phyloP scores from a whole-genome alignment of 2,329 filamentous ascomycete species.

The Penicillium sp. region DNA sequence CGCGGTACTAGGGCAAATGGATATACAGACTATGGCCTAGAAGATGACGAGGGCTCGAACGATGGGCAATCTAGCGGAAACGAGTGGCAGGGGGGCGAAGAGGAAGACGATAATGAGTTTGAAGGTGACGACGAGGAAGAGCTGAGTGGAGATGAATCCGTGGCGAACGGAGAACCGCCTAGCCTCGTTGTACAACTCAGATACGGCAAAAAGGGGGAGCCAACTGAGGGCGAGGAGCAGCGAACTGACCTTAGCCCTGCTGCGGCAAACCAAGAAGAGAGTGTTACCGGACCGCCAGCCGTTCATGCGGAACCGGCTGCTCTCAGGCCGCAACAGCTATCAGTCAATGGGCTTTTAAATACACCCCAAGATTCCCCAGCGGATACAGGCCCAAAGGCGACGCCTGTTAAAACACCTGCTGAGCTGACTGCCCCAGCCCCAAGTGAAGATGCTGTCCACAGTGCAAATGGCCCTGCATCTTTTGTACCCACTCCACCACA shows the following conservation, averaged over 20 bases:
- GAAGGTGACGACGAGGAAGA: slow-evolving; percentile 57
- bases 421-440: background rate
- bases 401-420: background rate
- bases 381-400: slow-evolving; percentile 3
- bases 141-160: slow-evolving; percentile 49
- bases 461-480: background rate
- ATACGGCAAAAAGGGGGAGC: slow-evolving; percentile 42
- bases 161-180: slow-evolving; percentile 56
- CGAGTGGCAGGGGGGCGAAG: slow-evolving; percentile 76
- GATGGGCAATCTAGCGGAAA: slow-evolving; percentile 63
- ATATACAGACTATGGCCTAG: slow-evolving; percentile 61
- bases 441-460: slow-evolving; percentile 1
- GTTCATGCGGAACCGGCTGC: slow-evolving; percentile 9
- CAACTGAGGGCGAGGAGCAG: slow-evolving; percentile 25
- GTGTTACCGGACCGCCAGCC: slow-evolving; percentile 8
- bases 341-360: slow-evolving; percentile 5
- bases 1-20: slow-evolving; percentile 38
- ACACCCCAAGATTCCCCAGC: background rate
- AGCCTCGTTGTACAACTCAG: slow-evolving; percentile 77
- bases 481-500: background rate
- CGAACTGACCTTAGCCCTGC: slow-evolving; percentile 15
- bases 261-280: slow-evolving; percentile 18
- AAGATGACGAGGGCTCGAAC: slow-evolving; percentile 69
- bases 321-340: slow-evolving; percentile 8
- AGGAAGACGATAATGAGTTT: slow-evolving; percentile 72